Conservation (phyloP, 306 rosid genomes). For the Carpinus viminea region DNA sequence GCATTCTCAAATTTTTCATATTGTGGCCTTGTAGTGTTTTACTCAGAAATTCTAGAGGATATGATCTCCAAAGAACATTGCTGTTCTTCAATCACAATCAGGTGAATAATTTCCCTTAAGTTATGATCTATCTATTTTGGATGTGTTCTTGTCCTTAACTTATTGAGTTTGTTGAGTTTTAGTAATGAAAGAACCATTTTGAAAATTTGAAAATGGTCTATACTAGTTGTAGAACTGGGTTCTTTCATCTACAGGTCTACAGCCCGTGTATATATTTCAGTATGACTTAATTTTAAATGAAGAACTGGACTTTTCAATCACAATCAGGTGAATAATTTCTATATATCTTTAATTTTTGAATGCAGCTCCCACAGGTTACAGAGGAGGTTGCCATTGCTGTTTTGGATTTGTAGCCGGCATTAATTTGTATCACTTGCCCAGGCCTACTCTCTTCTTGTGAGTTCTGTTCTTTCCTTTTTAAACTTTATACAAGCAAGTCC, state of each 20-base stretch:
- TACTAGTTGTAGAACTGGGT: slow-evolving; percentile 4
- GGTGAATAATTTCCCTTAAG: not conserved
- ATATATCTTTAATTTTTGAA: not conserved
- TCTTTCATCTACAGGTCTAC: slow-evolving; percentile 10
- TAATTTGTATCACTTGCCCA: too few relatives aligned
- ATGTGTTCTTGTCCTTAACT: not conserved
- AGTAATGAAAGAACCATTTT: not conserved
- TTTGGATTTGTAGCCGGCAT: too few relatives aligned
- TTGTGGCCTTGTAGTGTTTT: too few relatives aligned
- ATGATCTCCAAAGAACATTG: too few relatives aligned
- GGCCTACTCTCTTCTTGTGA: too few relatives aligned
- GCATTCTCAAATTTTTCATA: too few relatives aligned
- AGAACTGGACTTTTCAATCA: not conserved
- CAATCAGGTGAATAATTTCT: slow-evolving; percentile 19
- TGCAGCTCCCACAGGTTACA: too few relatives aligned
- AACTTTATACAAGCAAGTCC: too few relatives aligned
- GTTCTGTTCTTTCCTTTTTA: too few relatives aligned
- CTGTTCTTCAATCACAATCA: too few relatives aligned
- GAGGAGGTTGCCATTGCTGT: too few relatives aligned
- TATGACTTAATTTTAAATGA: not conserved
- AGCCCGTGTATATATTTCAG: not conserved
- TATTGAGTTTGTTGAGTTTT: not conserved
- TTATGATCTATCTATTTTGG: not conserved
- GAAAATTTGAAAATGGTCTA: slow-evolving; percentile 3
- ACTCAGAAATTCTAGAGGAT: too few relatives aligned